Percentiles rank a stretch among this genome's conserved stretches.
Evolutionary conservation across 2,329 filamentous ascomycete species (phyloP).

Genomic region (Fusarium nanum): DNA sequence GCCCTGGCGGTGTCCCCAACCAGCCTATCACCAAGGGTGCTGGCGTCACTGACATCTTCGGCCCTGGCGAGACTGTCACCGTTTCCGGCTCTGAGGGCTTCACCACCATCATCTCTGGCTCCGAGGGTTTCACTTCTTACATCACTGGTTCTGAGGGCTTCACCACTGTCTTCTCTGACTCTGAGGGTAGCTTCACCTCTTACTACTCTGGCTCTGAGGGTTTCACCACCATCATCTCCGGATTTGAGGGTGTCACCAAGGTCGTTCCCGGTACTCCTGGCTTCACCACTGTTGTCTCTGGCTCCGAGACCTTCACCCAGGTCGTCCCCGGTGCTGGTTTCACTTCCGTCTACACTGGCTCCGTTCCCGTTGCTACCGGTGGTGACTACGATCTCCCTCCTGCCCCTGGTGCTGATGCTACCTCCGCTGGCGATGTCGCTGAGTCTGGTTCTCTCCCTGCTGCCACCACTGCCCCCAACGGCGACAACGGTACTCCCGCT

Average conservation of each 20-base stretch:
- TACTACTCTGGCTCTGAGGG: slow-evolving; percentile 14
- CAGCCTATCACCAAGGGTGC: slow-evolving; percentile 15
- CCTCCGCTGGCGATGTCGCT: slow-evolving; percentile 1
- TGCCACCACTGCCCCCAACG: slow-evolving; percentile 1
- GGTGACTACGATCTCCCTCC: slow-evolving; percentile 8
- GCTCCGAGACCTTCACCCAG: slow-evolving; percentile 19
- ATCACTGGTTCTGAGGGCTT: slow-evolving; percentile 16
- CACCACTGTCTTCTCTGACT: slow-evolving; percentile 21
- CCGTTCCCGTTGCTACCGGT: not conserved
- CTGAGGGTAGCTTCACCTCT: slow-evolving; percentile 18
- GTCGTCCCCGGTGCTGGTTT: slow-evolving; percentile 16
- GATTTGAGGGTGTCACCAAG: slow-evolving; percentile 12
- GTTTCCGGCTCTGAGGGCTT: slow-evolving; percentile 13
- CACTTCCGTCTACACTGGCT: slow-evolving; percentile 11
- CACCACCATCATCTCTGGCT: slow-evolving; percentile 3
- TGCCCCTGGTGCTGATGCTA: slow-evolving; percentile 11
- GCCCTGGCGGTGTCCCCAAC: slow-evolving; percentile 13
- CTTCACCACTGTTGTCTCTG: slow-evolving; percentile 16
- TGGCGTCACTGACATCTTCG: slow-evolving; percentile 29
- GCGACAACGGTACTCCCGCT: slow-evolving; percentile 5
- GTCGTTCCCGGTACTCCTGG: slow-evolving; percentile 7
- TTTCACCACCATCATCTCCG: slow-evolving; percentile 14
- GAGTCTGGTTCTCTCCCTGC: slow-evolving; percentile 20
- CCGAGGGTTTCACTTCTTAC: slow-evolving; percentile 10
- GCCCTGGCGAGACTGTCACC: slow-evolving; percentile 16